Evolutionary conservation across 176 grass and related monocot genomes (phyloP), one percentile per base, ranked within the genome.

Genomic region (Juncus inflexus): DNA sequence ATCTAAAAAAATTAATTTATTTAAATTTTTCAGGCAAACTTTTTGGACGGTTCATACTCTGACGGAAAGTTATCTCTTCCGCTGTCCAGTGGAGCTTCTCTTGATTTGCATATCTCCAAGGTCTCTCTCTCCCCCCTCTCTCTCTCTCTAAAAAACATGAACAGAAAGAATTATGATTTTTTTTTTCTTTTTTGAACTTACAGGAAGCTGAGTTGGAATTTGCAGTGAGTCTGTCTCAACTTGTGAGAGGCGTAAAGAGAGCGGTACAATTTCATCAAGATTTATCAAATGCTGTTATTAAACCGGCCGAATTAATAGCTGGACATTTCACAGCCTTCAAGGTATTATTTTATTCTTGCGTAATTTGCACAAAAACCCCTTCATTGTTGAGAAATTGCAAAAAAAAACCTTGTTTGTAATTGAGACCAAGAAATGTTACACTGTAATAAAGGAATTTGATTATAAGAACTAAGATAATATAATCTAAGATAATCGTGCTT

Each of bases 121-220:
- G 94, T 97, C 41, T 79, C 62, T 64, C 62, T 73, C 63, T 66
- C 38, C 66, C 58, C 57, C 69, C 14, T 8, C 9, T 56, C 15
- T 74, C 64, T 58, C 41, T 65, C 55, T 65, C 16, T 9, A 47
- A 5, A 47, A 47, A 9, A 47, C 43, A 47, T 47, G 1, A 28
- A 28, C 19, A 28, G 19, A 28, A 28, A 28, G 19, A 28, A 28
- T 28, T 28, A 28, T 28, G 19, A 28, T 1, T 28, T 28, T 28
- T 28, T 28, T 28, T 1, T 28, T 39, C 9, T 63, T 71, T 14
- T 43, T 58, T 7, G 54, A 57, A 43, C 40, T 4, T 35, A 74
- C 94, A 99, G 94, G 76, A 89, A 75, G 80, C 80, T 64, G 88
- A 99, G 64, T 61, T 84, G 35, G 60, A 91, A 56, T 97, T 97